phyloP scores from a whole-genome alignment of 2,329 filamentous ascomycete species.

The Colletotrichum sp. region DNA sequence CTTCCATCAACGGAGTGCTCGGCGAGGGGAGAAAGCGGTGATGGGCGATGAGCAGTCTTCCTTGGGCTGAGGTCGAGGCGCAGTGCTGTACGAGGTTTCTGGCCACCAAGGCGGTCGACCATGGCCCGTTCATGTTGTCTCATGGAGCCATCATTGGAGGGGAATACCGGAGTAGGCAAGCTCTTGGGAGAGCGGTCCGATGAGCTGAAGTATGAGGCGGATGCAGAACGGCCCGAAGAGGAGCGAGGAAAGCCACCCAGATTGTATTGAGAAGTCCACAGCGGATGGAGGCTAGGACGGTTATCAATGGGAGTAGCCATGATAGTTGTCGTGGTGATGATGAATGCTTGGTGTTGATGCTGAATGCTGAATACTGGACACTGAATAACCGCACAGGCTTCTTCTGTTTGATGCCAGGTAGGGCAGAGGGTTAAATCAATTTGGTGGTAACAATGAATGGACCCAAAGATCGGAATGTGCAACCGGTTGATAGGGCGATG shows the following conservation, averaged over 20 bases:
- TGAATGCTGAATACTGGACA: neutral
- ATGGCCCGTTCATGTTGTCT: constrained; percentile 39
- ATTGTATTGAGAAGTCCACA: constrained; percentile 37
- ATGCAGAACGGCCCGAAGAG: neutral
- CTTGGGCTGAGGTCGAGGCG: constrained; percentile 11
- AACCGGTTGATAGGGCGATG: neutral
- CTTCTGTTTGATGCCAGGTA: neutral
- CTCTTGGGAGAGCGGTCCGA: constrained; percentile 29
- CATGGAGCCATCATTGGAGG: constrained; percentile 37
- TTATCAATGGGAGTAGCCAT: constrained; percentile 22
- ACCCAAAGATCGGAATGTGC: neutral
- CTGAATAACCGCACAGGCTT: neutral
- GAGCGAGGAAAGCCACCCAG: constrained; percentile 25
- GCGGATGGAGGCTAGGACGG: constrained; percentile 28
- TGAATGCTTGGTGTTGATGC: neutral
- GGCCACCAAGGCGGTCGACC: constrained; percentile 35
- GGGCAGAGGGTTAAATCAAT: neutral
- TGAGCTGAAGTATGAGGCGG: constrained; percentile 29
- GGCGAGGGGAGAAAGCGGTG: constrained; percentile 17
- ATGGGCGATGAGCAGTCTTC: constrained; percentile 7
- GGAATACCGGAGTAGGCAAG: constrained; percentile 39
- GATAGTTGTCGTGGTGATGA: neutral
- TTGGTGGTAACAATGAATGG: neutral
- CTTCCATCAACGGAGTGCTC: neutral
- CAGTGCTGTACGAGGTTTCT: constrained; percentile 25